A percentile compares a stretch with the other conserved stretches of the same genome.
Evolutionary conservation across 192 early-diverging fungal genomes (phyloP).

Genomic region (Backusella liffmaniae): DNA sequence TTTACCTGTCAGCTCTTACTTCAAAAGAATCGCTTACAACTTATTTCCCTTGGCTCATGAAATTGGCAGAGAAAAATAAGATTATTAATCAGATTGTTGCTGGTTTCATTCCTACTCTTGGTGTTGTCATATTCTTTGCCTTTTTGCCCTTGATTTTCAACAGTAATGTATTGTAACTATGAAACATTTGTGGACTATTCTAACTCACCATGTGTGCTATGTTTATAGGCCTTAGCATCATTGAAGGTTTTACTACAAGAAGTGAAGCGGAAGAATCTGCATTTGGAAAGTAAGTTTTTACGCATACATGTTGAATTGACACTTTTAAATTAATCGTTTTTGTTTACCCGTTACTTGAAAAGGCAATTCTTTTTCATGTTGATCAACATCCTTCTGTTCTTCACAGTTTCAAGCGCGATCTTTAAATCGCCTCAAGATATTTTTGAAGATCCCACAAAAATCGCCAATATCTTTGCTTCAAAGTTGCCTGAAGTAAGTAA

Average conservation of each 20-base stretch:
- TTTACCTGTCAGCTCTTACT: conserved; percentile 63
- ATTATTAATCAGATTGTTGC: conserved; percentile 61
- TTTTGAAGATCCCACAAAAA: conserved; percentile 58
- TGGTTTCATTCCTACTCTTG: conserved; percentile 68
- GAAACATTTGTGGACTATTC: not conserved
- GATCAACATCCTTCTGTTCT: conserved; percentile 73
- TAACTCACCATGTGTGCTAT: not conserved
- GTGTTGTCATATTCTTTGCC: conserved; percentile 68
- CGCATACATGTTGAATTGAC: not conserved
- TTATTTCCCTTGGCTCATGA: conserved; percentile 58
- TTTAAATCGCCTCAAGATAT: conserved; percentile 63
- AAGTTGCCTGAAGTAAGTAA: conserved; percentile 55
- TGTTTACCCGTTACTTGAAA: conserved; percentile 17
- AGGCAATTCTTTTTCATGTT: conserved; percentile 78
- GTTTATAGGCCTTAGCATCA: conserved; percentile 32
- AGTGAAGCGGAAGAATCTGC: conserved; percentile 42
- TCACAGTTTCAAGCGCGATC: conserved; percentile 70
- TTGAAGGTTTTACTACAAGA: conserved; percentile 47
- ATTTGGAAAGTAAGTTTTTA: conserved; percentile 36
- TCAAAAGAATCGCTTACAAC: conserved; percentile 57
- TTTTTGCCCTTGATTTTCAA: conserved; percentile 70
- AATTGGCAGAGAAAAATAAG: conserved; percentile 47
- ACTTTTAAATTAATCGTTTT: not conserved
- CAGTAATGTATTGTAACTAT: conserved; percentile 27
- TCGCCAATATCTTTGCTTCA: conserved; percentile 62